These are phyloP conservation scores for Carallia pectinifolia DNA, from an alignment of 345 rosid species.

Conservation along the genomic window DNA sequence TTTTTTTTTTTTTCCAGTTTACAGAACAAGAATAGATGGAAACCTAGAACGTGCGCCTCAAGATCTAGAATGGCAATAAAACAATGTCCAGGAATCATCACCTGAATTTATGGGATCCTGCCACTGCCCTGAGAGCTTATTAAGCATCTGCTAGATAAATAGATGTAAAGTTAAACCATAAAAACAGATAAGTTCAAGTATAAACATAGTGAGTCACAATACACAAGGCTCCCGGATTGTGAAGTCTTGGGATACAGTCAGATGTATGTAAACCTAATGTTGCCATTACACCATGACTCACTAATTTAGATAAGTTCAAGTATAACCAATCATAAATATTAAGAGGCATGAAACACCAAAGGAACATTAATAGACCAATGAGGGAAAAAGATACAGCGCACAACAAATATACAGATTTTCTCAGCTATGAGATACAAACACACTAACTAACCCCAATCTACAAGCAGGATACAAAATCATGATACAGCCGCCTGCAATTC, in stretches of 20 bases:
- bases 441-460: no score
- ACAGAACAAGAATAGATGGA: not conserved
- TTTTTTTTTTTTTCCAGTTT: no score
- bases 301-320: not conserved
- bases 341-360: not conserved
- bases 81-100: not conserved
- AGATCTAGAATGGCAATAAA: not conserved
- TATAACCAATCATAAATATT: not conserved
- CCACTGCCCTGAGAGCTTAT: not conserved
- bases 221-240: no score
- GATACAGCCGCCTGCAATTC: no score
- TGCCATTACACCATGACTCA: no score
- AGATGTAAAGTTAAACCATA: not conserved
- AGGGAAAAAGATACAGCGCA: not conserved
- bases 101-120: conserved; percentile 10
- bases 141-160: conserved; percentile 8
- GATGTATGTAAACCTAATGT: no score
- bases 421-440: not conserved
- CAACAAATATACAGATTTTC: not conserved
- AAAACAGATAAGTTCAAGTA: no score
- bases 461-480: no score
- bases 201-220: no score
- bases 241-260: no score
- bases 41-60: not conserved
- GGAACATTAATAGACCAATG: not conserved